Evolutionary conservation across 176 grass and related monocot species (phyloP), one percentile per base, ranked within the genome.

Genomic region (Avena eriantha): DNA sequence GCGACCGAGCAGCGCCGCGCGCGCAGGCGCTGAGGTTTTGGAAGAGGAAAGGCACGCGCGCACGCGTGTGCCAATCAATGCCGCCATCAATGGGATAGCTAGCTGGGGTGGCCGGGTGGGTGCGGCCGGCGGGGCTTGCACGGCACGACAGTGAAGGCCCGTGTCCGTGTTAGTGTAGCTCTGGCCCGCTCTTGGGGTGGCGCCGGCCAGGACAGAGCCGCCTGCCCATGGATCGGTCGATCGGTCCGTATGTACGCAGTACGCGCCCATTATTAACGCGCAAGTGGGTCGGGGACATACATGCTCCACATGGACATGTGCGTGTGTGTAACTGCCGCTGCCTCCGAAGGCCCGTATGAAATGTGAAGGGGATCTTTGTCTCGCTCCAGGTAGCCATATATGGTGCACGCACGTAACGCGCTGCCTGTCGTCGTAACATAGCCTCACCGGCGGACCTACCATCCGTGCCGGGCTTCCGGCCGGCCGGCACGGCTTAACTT

Each of bases 131-230:
- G 49, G 45, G 7, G 19, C 60, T 19, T 39, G 60, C 73, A 78
- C 83, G 73, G 60, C 83, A 78, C 14, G 72, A 13, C 31, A 85
- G 14, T 55, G 45, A 78, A 67, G 11, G 4, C 58, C 35, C 82
- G 80, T 69, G 80, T 36, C 12, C 77, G 34, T 67, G 26, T 45
- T 41, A 41, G 36, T 63, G 54, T 16, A 45, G 21, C 55, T 41
- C 21, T 79, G 35, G 7, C 77, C 53, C 76, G 76, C 31, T 9
- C 75, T 35, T 54, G 73, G 33, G 19, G 49, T 2, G 50, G 17
- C 26, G 78, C 23, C 41, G 31, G 22, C 58, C 41, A 48, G 22
- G 78, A 26, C 58, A 12, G 22, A 10, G 36, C 22, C 21, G 67
- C 67, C 34, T 68, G 67, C 0, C 70, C 41, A 24, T 24, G 41